phyloP scores from a whole-genome alignment of 2,329 filamentous ascomycete species.

The Fusarium sp. region DNA sequence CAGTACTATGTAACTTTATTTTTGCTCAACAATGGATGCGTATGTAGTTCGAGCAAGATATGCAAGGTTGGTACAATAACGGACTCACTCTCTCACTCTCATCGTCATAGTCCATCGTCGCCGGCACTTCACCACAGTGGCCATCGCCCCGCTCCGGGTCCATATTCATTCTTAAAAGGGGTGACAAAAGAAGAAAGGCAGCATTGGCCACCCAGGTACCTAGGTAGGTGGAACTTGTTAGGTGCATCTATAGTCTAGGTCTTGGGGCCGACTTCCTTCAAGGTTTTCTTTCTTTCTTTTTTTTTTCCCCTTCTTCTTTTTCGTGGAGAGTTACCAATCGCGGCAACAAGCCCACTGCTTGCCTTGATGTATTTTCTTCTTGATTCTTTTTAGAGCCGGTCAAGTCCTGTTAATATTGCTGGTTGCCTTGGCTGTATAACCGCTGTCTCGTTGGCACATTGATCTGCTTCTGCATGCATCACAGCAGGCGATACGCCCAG shows the following conservation, averaged over 20 bases:
- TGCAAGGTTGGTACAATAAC: not conserved
- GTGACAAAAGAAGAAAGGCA: constrained; percentile 20
- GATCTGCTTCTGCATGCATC: constrained; percentile 10
- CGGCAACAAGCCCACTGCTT: constrained; percentile 5
- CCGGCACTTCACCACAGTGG: constrained; percentile 18
- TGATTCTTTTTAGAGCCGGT: not conserved
- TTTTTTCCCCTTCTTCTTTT: not conserved
- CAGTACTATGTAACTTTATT: not conserved
- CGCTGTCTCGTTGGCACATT: constrained; percentile 6
- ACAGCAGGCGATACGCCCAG: constrained; percentile 35
- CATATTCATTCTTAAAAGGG: constrained; percentile 6
- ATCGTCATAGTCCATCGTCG: constrained; percentile 35
- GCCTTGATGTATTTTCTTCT: not conserved
- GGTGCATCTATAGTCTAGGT: constrained; percentile 11
- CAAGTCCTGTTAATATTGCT: not conserved
- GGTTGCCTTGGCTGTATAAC: not conserved
- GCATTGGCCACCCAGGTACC: not conserved
- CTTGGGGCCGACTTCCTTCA: constrained; percentile 9
- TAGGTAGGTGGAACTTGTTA: constrained; percentile 5
- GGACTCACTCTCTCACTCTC: constrained; percentile 4
- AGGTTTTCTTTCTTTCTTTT: not conserved
- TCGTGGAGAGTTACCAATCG: not conserved
- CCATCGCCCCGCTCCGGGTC: constrained; percentile 11
- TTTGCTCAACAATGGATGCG: not conserved
- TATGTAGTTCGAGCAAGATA: constrained; percentile 6